Evolutionary conservation across 257 asterid species (phyloP), one percentile per base, ranked within the genome.

Genomic region (Penstemon davidsonii): DNA sequence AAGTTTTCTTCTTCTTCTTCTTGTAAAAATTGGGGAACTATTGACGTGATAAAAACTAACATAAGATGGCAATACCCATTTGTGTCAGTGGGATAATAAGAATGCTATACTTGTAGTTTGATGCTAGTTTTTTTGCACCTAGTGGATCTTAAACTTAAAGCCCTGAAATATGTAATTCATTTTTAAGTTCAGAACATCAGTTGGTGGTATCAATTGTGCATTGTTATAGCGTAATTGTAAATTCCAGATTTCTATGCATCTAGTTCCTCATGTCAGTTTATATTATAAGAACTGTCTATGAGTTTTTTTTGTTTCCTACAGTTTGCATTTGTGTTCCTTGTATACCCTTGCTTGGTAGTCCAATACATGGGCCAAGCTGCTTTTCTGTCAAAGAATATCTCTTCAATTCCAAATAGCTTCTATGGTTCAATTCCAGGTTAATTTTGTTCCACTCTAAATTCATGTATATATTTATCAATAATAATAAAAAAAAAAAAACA

Each of bases 291-390:
- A 41, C 45, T 49, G 54, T 15, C 13, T 49, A 15, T 49, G 9
- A 49, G 1, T 5, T 49, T 8, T 8, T 3, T 70, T 8, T 33
- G n/a, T 12, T 43, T 54, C 58, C 7, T 76, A 74, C 88, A 85
- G 90, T 74, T 88, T 70, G 96, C 97, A 64, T 93, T 90, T 82
- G 70, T 84, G 36, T 75, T 75, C 70, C 77, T 78, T 53, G 92
- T 93, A 62, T 93, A 93, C 78, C 98, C 98, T 58, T 86, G 95
- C 75, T 84, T 93, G 80, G 94, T 87, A 33, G 68, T 90, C 79
- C 97, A 90, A 73, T 93, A 93, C 79, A 88, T 90, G 95, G 98
- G 98, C 55, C 98, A 93, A 76, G 98, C 98, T 69, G 98, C 98
- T 61, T 93, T 72, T 79, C 92, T 93, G 45, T 85, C 98, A 1